Evolutionary conservation across 1,284 basidiomycete genomes (phyloP).

Genomic region (Cerioporus squamosus): DNA sequence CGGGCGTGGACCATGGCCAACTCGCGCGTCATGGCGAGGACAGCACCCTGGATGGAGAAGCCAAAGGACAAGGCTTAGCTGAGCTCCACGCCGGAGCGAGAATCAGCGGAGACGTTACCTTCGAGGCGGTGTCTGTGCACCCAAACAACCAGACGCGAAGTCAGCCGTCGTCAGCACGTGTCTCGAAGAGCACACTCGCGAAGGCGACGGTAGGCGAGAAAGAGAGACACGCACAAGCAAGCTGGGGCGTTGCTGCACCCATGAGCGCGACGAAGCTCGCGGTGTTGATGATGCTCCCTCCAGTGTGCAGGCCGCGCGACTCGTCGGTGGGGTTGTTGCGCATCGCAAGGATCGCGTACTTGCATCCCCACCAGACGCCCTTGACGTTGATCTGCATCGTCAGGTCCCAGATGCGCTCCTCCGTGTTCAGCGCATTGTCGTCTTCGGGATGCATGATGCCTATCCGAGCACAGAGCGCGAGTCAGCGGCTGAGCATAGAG

Average conservation of each 20-base stretch:
- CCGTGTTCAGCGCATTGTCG: constrained; percentile 93
- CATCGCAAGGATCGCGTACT: constrained; percentile 96
- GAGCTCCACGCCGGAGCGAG: not conserved
- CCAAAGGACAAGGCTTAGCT: too few relatives aligned
- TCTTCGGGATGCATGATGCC: constrained; percentile 96
- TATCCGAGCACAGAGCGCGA: constrained; percentile 27
- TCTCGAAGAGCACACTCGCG: not conserved
- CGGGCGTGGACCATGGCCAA: constrained; percentile 96
- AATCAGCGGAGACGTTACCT: constrained; percentile 46
- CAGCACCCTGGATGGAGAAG: constrained; percentile 69
- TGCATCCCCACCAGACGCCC: constrained; percentile 99
- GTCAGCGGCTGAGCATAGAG: not conserved
- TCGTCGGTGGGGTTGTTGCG: constrained; percentile 86
- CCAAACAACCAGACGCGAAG: not conserved
- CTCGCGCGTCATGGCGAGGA: constrained; percentile 97
- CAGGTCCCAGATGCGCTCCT: constrained; percentile 95
- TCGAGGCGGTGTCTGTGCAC: constrained; percentile 78
- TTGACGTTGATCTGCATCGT: constrained; percentile 96
- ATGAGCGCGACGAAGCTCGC: constrained; percentile 94
- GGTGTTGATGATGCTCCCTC: constrained; percentile 97
- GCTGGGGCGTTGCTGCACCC: constrained; percentile 94
- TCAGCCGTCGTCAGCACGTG: too few relatives aligned
- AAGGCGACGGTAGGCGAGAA: not conserved
- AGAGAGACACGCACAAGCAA: constrained; percentile 75
- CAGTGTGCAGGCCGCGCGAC: constrained; percentile 77